Base-by-base conservation (phyloP, 768 basidiomycete species). In the Clitopilus hobsonii region DNA sequence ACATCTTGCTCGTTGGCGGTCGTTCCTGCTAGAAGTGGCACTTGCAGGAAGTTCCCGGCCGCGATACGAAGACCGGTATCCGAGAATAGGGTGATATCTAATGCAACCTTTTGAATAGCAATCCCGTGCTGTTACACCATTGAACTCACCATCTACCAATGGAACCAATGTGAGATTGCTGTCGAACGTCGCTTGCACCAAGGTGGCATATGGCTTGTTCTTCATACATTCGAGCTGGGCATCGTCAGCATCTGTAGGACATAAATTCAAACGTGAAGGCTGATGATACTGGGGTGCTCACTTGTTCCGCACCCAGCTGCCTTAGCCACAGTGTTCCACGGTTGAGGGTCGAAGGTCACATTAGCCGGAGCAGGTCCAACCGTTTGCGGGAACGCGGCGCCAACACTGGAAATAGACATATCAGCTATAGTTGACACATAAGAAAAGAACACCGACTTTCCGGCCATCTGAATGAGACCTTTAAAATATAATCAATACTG, bases 191-290 rank as follows among this genome's bases (percentile, higher is more conserved):
- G 70, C 70, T 53, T 67, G 59, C 26, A 69, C 67, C 2, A 74
- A 54, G 13, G 54, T 66, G 10, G 54, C 51, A 29, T 55, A 62
- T 13, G 71, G 64, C 2, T 69, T 63, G 2, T 58, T 58, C 52
- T 69, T 63, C 72, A 73, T 73, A 51, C 71, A 73, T 10, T 61
- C 45, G 4, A 72, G 55, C 38, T 74, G 71, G 13, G 65, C 60
- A n/a, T 57, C 60, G 45, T 63, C 60, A 7, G 67, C 47, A 7
- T 29, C 64, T 65, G n/a, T n/a, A n/a, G n/a, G n/a, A n/a, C n/a
- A 28, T 0, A 25, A 28, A 49, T 29, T 30, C 32, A 13, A 30
- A 8, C 38, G 6, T 52, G 3, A 30, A 11, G 6, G 13, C 47
- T n/a, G 41, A 29, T 38, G 61, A 66, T 16, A 28, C 11, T 25